Evolutionary conservation across 169 alveolate genomes (phyloP), one percentile per base, ranked within the genome.

Genomic region (Babesia caballi): DNA sequence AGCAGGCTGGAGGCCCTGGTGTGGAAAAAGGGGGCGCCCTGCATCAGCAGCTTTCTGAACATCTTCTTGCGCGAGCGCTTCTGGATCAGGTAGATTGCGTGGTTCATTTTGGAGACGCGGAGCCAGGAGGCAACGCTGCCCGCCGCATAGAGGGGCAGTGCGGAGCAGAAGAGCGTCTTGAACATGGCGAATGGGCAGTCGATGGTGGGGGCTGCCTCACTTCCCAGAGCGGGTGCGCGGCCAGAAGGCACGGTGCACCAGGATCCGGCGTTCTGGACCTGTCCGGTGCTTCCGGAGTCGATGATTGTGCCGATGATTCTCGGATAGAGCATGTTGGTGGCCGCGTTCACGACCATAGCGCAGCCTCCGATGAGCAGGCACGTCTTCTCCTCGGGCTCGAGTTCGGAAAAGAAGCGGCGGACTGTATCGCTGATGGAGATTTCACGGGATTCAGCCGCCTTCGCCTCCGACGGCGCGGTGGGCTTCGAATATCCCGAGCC

Each of bases 111-210:
- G 28, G 42, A 78, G 1, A 78, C 83, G 19, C 87, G 44, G 17
- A 70, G 14, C 83, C 83, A 78, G 2, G 83, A 68, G 3, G 87
- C 82, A 30, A 78, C 14, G 27, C 76, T 46, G 32, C 87, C 87
- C 6, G 56, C 59, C 14, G 50, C 63, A 41, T 78, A 78, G 19
- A 70, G 30, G 12, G 87, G 87, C 53, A 78, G 35, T 12, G 87
- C 73, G 25, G 75, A 54, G 27, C 11, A 47, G 9, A 70, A 57
- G 7, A 78, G 32, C 50, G n/a, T 67, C 33, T 60, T 67, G 52
- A 78, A 78, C 66, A 63, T 46, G 61, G 52, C 42, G 57, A 14
- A 38, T 25, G 84, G 70, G 41, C 74, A 50, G 11, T 25, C 40
- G 4, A 47, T 23, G 15, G 11, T 25, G n/a, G 30, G 27, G 32